These are phyloP conservation scores for Volvox reticuliferus DNA, from an alignment of 139 green algal genomes.

Conservation along the genomic window DNA sequence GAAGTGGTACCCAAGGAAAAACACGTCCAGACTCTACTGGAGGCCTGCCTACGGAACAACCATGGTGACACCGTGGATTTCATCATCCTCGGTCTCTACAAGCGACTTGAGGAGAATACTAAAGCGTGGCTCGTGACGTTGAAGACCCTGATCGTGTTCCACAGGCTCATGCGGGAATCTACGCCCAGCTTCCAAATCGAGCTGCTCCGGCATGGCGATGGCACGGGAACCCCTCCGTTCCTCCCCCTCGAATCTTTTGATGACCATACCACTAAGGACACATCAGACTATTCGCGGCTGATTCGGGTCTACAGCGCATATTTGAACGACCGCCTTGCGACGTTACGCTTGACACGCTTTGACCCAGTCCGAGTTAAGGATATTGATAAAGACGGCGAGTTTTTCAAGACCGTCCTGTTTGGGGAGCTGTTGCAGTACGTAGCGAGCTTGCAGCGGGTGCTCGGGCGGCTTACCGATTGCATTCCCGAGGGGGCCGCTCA, in stretches of 20 bases:
- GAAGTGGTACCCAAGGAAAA: constrained; percentile 93
- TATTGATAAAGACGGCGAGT: not conserved
- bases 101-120: constrained; percentile 43
- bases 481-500: not conserved
- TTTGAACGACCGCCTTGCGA: not conserved
- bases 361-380: not conserved
- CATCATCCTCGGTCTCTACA: constrained; percentile 54
- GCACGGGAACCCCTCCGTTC: not conserved
- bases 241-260: not conserved
- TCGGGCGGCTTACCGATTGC: not conserved
- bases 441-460: not conserved
- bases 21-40: constrained; percentile 76
- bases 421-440: not conserved
- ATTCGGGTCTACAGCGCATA: not conserved
- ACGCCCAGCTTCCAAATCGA: constrained; percentile 64
- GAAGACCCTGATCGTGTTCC: constrained; percentile 84
- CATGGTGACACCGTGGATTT: constrained; percentile 11
- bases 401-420: not conserved
- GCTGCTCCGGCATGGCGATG: not conserved
- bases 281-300: not conserved
- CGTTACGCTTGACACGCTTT: not conserved
- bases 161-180: constrained; percentile 81
- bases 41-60: constrained; percentile 22
- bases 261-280: not conserved
- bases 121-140: constrained; percentile 65